Percentiles rank a stretch among this genome's conserved stretches.
Conservation (phyloP, 202 grass and related monocot species). For the Schoenoplectus tabernaemontani region DNA sequence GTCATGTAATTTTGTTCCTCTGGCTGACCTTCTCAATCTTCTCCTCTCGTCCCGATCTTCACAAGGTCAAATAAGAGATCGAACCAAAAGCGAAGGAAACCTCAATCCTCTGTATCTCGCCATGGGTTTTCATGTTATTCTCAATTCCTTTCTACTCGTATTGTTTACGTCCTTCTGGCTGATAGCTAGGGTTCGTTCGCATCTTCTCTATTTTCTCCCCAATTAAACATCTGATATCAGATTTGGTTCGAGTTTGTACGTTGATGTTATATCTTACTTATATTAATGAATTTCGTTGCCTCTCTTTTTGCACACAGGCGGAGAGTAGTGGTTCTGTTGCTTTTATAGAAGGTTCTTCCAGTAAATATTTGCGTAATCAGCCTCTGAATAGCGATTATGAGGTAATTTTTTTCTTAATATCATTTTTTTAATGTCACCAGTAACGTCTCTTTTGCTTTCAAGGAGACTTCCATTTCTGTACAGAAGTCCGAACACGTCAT, state of each 20-base stretch:
- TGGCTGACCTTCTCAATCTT: constrained; percentile 1
- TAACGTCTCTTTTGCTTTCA: not conserved
- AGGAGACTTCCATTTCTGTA: not conserved
- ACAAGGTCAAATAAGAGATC: not conserved
- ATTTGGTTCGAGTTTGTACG: not conserved
- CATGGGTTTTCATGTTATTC: not conserved
- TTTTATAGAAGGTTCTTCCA: constrained; percentile 13
- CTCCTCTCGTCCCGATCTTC: constrained; percentile 20
- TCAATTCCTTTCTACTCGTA: constrained; percentile 10
- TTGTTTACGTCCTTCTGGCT: constrained; percentile 14
- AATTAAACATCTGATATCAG: not conserved
- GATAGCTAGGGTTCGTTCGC: constrained; percentile 5
- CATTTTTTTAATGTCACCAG: not conserved
- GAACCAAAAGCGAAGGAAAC: not conserved
- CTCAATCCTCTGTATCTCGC: not conserved
- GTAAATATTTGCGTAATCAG: constrained; percentile 24
- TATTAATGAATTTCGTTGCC: not conserved
- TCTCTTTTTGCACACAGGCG: constrained; percentile 11
- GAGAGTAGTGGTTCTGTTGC: constrained; percentile 21
- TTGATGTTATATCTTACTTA: constrained; percentile 14
- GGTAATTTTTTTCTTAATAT: not conserved
- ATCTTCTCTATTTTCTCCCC: not conserved
- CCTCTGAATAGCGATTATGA: not conserved
- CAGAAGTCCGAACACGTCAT: not conserved
- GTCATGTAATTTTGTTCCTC: not conserved